Evolutionary conservation across 2,329 filamentous ascomycete genomes (phyloP), one percentile per base, ranked within the genome.

Genomic region (Sclerotinia borealis): DNA sequence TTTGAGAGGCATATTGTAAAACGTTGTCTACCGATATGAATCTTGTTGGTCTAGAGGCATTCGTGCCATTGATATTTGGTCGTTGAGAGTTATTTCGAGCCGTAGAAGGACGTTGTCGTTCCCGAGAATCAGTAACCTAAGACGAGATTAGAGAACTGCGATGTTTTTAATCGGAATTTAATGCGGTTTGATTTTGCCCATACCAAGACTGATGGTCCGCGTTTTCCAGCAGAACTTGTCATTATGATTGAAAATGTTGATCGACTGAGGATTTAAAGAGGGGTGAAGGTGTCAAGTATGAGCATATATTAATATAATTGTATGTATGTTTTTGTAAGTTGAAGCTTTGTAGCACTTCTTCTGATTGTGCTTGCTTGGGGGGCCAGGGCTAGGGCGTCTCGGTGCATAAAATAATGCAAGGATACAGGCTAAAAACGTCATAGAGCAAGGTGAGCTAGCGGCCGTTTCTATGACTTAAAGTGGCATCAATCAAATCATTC

Each of bases 21-120:
- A 98, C 90, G 74, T 93, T 96, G 78, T 99, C 95, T 76, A 99
- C 93, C 1, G 86, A 88, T 74, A 98, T 91, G 76, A 90, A 90
- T 71, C 85, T 90, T 80, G 86, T 93, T 69, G 82, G 80, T 69
- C 70, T 75, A 63, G 70, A 77, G 68, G 70, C 71, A 61, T 70
- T 66, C 65, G 71, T 41, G 64, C 65, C 41, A 48, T 66, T 66
- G 39, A 70, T 68, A 2, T 68, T 66, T n/a, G 76, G 75, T 55
- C 76, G 73, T 59, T 75, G 76, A 29, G 73, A 55, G 68, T 68
- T 64, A 64, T 70, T 65, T 66, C 72, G 72, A 51, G 72, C 75
- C 62, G 66, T 67, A 62, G 68, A 71, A 63, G 72, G 76, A 49
- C 78, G 76, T 72, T 85, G 82, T 66, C 83, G 79, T 72, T 85